Conservation (phyloP, 345 rosid genomes). For the Litchi chinensis region DNA sequence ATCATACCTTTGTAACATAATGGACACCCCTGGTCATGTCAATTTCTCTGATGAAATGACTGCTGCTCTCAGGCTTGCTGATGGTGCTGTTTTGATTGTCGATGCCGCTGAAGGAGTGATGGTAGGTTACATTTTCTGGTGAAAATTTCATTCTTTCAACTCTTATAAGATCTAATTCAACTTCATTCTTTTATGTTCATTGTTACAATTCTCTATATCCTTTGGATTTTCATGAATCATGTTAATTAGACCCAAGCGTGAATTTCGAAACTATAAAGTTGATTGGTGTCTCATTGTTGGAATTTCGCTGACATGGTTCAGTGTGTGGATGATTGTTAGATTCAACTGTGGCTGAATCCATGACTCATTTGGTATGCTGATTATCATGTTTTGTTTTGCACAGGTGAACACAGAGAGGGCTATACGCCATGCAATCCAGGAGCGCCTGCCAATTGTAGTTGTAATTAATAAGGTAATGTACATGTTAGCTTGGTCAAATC, state of each 20-base stretch:
- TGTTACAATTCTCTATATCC: conserved; percentile 10
- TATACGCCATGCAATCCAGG: conserved; percentile 96
- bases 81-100: conserved; percentile 93
- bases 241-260: neutral
- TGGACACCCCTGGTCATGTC: conserved; percentile 96
- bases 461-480: conserved; percentile 81
- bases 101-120: conserved; percentile 98
- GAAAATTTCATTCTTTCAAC: conserved; percentile 2
- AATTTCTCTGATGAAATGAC: conserved; percentile 85
- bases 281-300: neutral
- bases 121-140: conserved; percentile 29
- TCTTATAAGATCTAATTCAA: neutral
- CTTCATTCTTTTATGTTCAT: neutral
- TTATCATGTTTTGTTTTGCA: conserved; percentile 15
- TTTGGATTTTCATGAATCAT: conserved; percentile 6
- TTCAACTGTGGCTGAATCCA: neutral
- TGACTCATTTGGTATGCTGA: conserved; percentile 14
- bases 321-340: conserved; percentile 10
- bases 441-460: conserved; percentile 88
- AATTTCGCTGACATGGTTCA: neutral
- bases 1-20: conserved; percentile 85
- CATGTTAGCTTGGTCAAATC: conserved; percentile 6
- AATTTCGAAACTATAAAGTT: neutral
- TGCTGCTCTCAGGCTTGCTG: conserved; percentile 86
- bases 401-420: conserved; percentile 98